phyloP scores from a whole-genome alignment of 805 yeast species.

The Candida sphagnicola region DNA sequence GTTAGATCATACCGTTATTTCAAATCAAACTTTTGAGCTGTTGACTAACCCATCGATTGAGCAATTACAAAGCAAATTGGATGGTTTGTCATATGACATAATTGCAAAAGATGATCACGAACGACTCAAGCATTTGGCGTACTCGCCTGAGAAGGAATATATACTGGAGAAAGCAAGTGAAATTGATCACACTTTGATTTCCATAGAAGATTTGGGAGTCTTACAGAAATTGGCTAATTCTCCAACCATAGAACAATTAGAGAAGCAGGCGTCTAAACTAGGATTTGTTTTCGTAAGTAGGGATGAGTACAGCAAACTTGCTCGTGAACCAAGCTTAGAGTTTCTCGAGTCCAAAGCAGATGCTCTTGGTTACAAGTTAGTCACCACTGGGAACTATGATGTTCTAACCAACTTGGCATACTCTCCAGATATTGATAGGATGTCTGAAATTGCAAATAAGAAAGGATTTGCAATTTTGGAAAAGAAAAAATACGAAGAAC shows the following conservation, averaged over 20 bases:
- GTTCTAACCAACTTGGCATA: slow-evolving; percentile 9
- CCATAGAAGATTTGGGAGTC: slow-evolving; percentile 7
- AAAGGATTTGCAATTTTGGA: slow-evolving; percentile 9
- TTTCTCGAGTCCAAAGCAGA: slow-evolving; percentile 9
- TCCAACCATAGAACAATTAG: slow-evolving; percentile 4
- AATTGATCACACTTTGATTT: slow-evolving; percentile 8
- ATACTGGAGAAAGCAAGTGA: slow-evolving; percentile 9
- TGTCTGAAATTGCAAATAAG: slow-evolving; percentile 17
- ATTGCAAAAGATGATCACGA: slow-evolving; percentile 9
- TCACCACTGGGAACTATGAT: slow-evolving; percentile 4
- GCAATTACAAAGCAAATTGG: not conserved
- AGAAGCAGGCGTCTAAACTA: slow-evolving; percentile 8
- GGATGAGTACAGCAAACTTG: slow-evolving; percentile 14
- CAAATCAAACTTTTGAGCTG: not conserved
- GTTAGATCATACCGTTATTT: slow-evolving; percentile 5
- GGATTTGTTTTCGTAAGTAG: slow-evolving; percentile 11
- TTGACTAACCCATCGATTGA: not conserved
- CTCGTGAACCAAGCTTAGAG: slow-evolving; percentile 20
- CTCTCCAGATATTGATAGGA: slow-evolving; percentile 22
- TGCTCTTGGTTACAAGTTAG: not conserved
- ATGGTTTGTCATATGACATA: slow-evolving; percentile 5
- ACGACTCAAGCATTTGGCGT: slow-evolving; percentile 5
- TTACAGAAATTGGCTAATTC: slow-evolving; percentile 5
- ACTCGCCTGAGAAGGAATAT: slow-evolving; percentile 13
- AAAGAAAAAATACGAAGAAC: slow-evolving; percentile 3